phyloP scores from a whole-genome alignment of 1,284 basidiomycete species.

The Phellopilus nigrolimitatus region DNA sequence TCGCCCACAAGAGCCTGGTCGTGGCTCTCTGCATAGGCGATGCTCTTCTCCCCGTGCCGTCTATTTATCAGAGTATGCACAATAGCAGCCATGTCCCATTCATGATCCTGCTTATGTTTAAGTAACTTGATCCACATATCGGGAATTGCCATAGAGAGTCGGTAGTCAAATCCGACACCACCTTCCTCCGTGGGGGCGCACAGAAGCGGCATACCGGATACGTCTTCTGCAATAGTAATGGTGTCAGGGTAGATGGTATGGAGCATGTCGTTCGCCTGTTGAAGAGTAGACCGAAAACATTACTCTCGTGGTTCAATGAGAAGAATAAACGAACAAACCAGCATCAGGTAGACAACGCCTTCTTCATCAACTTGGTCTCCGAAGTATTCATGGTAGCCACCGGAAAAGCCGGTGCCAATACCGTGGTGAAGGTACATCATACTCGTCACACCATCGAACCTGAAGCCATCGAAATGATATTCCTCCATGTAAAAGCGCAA shows the following conservation, averaged over 20 bases:
- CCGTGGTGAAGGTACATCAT: constrained; percentile 99
- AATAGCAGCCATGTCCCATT: constrained; percentile 88
- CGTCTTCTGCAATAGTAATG: constrained; percentile 96
- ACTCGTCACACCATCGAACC: constrained; percentile 97
- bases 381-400: constrained; percentile 98
- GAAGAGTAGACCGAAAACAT: constrained; percentile 10
- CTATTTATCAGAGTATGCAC: constrained; percentile 89
- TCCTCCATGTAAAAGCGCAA: constrained; percentile 94
- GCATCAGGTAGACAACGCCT: constrained; percentile 93
- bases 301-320: neutral
- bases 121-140: constrained; percentile 99
- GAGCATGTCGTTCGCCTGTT: constrained; percentile 89
- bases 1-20: constrained; percentile 98
- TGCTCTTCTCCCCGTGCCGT: constrained; percentile 84
- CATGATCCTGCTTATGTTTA: constrained; percentile 85
- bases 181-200: constrained; percentile 78
- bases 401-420: constrained; percentile 95
- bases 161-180: constrained; percentile 96
- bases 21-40: constrained; percentile 95
- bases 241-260: constrained; percentile 76
- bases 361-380: constrained; percentile 82
- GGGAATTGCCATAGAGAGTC: constrained; percentile 95
- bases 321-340: constrained; percentile 50
- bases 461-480: constrained; percentile 94
- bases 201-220: constrained; percentile 96